Percentiles rank a stretch among this genome's conserved stretches.
Evolutionary conservation across 345 rosid genomes (phyloP).

Genomic region (Kernera saxatilis): DNA sequence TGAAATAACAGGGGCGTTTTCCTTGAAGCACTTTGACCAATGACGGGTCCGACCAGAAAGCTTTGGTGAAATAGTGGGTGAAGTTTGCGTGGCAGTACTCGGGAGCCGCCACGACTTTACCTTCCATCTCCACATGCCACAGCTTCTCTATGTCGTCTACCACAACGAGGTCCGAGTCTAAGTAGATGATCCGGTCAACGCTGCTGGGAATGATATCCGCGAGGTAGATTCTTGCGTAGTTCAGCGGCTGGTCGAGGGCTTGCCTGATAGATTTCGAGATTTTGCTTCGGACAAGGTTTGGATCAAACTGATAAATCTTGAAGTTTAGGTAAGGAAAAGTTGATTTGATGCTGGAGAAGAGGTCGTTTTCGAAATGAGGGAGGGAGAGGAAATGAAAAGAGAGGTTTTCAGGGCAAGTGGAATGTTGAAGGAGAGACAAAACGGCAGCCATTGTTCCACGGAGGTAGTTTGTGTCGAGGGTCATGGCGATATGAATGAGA

Average conservation of each 20-base stretch:
- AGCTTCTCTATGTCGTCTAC: conserved; percentile 53
- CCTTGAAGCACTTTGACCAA: conserved; percentile 43
- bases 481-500: conserved; percentile 52
- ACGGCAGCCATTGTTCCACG: conserved; percentile 72
- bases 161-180: conserved; percentile 63
- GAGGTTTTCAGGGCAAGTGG: conserved; percentile 54
- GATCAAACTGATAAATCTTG: conserved; percentile 46
- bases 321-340: conserved; percentile 58
- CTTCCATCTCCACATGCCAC: conserved; percentile 51
- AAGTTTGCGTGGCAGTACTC: conserved; percentile 68
- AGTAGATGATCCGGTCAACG: conserved; percentile 43
- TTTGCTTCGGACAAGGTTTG: conserved; percentile 46
- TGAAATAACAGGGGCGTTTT: conserved; percentile 54
- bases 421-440: conserved; percentile 52
- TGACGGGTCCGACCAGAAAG: conserved; percentile 46
- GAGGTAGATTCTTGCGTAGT: conserved; percentile 61
- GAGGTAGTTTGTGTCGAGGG: conserved; percentile 62
- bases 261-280: conserved; percentile 56
- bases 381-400: conserved; percentile 59
- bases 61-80: conserved; percentile 42
- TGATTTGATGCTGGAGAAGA: conserved; percentile 40
- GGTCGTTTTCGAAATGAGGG: conserved; percentile 38
- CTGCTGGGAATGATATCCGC: conserved; percentile 45
- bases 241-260: conserved; percentile 58
- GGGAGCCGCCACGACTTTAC: conserved; percentile 56